These are phyloP conservation scores for Kwoniella dejecticola DNA, from an alignment of 768 basidiomycete species.

Conservation along the genomic window DNA sequence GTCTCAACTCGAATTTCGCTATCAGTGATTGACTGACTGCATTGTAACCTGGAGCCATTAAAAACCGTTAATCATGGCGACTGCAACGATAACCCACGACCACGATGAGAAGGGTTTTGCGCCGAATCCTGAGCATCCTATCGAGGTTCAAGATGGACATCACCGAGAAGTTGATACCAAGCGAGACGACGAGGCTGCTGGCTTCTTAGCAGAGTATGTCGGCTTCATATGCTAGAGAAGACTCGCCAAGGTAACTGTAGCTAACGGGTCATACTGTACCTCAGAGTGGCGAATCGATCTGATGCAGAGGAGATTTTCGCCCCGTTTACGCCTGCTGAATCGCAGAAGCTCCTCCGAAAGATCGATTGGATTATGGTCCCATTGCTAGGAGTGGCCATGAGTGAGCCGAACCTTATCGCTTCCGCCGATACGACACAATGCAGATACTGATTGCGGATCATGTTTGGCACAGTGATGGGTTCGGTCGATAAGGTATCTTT, in stretches of 20 bases:
- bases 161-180: background rate
- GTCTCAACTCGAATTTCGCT: too few relatives aligned
- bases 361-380: conserved; percentile 39
- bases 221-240: background rate
- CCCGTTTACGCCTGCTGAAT: conserved; percentile 19
- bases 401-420: background rate
- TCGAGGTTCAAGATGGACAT: background rate
- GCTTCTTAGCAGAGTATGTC: conserved; percentile 4
- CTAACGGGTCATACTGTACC: background rate
- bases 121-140: background rate
- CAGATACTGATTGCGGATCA: background rate
- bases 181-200: conserved; percentile 7
- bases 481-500: conserved; percentile 42
- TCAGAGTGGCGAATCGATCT: conserved; percentile 22
- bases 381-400: conserved; percentile 17
- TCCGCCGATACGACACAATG: background rate
- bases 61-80: background rate
- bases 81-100: background rate
- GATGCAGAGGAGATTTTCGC: conserved; percentile 32
- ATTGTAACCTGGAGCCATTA: background rate
- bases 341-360: conserved; percentile 28
- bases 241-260: background rate
- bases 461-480: conserved; percentile 17
- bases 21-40: too few relatives aligned
- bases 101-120: background rate